These are phyloP conservation scores for Syzygium grande DNA, from an alignment of 345 rosid species.

Conservation along the genomic window DNA sequence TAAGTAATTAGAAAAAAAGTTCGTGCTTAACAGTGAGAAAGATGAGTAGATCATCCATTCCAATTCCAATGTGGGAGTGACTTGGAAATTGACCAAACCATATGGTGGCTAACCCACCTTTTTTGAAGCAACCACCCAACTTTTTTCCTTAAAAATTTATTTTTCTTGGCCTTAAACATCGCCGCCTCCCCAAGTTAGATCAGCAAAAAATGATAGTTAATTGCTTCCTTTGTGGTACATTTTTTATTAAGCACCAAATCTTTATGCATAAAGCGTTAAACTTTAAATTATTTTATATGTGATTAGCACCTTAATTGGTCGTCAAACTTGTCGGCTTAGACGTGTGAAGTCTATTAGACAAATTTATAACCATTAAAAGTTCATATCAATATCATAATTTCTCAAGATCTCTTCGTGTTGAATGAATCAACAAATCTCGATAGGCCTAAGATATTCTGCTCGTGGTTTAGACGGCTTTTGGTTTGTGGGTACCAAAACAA, in stretches of 20 bases:
- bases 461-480: not conserved
- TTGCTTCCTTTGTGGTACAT: not conserved
- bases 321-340: not conserved
- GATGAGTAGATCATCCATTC: not conserved
- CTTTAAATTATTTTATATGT: not conserved
- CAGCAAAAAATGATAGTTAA: not conserved
- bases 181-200: not conserved
- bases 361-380: not conserved
- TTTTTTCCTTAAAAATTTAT: not conserved
- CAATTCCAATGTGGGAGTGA: not conserved
- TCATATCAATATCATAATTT: not conserved
- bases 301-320: not conserved
- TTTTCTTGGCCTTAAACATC: not conserved
- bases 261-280: not conserved
- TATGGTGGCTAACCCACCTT: not conserved
- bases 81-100: not conserved
- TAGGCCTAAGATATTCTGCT: not conserved
- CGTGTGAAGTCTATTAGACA: no score
- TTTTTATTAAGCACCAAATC: not conserved
- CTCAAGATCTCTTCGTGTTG: not conserved
- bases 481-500: not conserved
- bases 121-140: not conserved
- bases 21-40: not conserved
- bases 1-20: not conserved
- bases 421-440: not conserved